Evolutionary conservation across 2,329 filamentous ascomycete genomes (phyloP).

Genomic region (Calonectria hongkongensis): DNA sequence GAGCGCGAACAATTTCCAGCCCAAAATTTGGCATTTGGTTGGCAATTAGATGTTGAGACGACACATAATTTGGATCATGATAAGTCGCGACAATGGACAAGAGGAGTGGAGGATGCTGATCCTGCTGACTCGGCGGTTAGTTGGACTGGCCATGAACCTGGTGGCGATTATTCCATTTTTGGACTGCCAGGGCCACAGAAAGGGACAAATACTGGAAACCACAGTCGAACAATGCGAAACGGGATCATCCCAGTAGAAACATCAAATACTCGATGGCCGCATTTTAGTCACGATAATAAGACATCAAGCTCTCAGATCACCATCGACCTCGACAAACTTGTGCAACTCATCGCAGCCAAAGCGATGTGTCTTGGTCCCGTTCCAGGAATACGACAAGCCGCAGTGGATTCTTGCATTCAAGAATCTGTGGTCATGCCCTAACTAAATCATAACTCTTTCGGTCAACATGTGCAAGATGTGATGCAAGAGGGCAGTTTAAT

Average conservation of each 20-base stretch:
- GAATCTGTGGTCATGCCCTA: background rate
- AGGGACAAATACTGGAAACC: background rate
- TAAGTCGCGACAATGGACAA: background rate
- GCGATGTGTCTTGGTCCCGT: background rate
- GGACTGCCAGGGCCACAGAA: background rate
- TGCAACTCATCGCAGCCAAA: background rate
- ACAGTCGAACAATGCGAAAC: background rate
- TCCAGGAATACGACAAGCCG: background rate
- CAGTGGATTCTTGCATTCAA: background rate
- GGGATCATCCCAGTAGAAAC: background rate
- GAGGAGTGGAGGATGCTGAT: background rate
- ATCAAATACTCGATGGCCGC: background rate
- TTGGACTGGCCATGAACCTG: background rate
- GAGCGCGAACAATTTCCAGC: background rate
- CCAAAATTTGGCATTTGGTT: background rate
- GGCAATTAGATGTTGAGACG: background rate
- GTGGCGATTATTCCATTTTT: background rate
- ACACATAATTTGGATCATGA: background rate
- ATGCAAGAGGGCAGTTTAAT: no score
- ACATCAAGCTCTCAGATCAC: background rate
- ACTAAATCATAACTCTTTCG: no score
- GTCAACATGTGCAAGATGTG: background rate
- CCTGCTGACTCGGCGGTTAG: background rate
- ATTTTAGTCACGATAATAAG: background rate
- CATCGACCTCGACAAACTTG: background rate